These are phyloP conservation scores for Ramularia endophylla DNA, from an alignment of 2,329 filamentous ascomycete genomes.

Conservation along the genomic window DNA sequence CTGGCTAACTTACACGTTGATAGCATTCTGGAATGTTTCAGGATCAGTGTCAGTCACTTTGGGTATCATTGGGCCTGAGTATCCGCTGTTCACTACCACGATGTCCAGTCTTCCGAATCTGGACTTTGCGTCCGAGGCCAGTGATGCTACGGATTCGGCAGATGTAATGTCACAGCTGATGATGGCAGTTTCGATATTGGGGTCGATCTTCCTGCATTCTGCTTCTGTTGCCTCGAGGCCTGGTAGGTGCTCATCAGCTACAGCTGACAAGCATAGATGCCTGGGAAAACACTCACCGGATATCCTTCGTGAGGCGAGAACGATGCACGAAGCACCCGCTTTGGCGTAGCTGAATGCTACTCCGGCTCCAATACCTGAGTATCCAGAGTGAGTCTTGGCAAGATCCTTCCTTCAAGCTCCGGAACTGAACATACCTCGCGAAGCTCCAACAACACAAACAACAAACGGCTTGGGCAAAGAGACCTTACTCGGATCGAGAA, in stretches of 20 bases:
- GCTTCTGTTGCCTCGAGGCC: constrained; percentile 24
- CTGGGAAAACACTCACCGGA: constrained; percentile 8
- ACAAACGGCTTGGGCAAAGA: constrained; percentile 26
- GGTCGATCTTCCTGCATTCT: constrained; percentile 23
- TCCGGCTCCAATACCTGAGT: constrained; percentile 30
- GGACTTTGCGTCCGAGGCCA: constrained; percentile 13
- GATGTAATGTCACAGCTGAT: constrained; percentile 23
- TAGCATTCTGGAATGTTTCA: constrained; percentile 17
- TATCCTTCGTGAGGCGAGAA: constrained; percentile 30
- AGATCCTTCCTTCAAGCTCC: too few relatives aligned
- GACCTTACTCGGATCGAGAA: constrained; percentile 8
- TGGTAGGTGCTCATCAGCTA: too few relatives aligned
- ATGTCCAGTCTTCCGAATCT: constrained; percentile 23
- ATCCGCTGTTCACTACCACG: constrained; percentile 23
- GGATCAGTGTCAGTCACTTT: constrained; percentile 21
- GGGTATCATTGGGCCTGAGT: constrained; percentile 15
- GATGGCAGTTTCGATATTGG: constrained; percentile 24
- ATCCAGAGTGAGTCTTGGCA: too few relatives aligned
- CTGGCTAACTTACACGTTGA: constrained; percentile 16
- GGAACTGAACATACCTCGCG: constrained; percentile 15
- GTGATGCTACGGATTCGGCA: constrained; percentile 11
- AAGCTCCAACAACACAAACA: constrained; percentile 34
- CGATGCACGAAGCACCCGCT: constrained; percentile 29
- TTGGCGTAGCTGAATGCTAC: constrained; percentile 31
- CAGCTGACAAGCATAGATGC: too few relatives aligned